Percentiles rank a stretch among this genome's conserved stretches.
phyloP scores from a whole-genome alignment of 495 filamentous ascomycete genomes.

The Talaromyces trachyspermus region DNA sequence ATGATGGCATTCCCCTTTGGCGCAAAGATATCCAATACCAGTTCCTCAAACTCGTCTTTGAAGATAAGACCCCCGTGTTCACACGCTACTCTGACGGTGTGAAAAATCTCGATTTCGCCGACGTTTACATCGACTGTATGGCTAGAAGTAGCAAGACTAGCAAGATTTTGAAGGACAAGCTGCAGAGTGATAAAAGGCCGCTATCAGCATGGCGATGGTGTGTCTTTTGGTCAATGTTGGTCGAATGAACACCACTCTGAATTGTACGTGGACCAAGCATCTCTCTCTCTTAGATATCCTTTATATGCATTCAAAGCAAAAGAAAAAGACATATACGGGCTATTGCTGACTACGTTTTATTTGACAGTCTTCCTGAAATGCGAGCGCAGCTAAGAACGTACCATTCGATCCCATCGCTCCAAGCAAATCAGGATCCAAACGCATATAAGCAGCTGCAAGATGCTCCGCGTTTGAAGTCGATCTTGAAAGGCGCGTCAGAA shows the following conservation, averaged over 20 bases:
- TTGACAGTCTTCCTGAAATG: conserved; percentile 92
- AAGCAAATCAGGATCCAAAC: conserved; percentile 89
- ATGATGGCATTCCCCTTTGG: conserved; percentile 95
- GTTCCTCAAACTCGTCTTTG: conserved; percentile 86
- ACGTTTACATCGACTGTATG: conserved; percentile 98
- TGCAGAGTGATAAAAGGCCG: conserved; percentile 87
- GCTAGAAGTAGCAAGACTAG: conserved; percentile 97
- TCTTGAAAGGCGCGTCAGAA: conserved; percentile 93
- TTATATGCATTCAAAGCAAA: not conserved
- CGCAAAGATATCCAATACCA: conserved; percentile 96
- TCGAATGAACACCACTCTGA: conserved; percentile 96
- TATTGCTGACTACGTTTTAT: conserved; percentile 21
- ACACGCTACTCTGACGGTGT: conserved; percentile 70
- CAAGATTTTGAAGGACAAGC: conserved; percentile 94
- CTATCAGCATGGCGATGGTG: conserved; percentile 98
- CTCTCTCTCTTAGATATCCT: not conserved
- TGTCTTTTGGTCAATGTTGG: conserved; percentile 96
- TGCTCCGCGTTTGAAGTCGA: conserved; percentile 91
- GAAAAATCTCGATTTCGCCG: conserved; percentile 77
- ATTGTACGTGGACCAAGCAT: conserved; percentile 58
- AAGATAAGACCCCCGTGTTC: conserved; percentile 76
- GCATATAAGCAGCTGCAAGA: conserved; percentile 98
- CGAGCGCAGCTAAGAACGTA: conserved; percentile 96
- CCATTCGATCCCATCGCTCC: conserved; percentile 92
- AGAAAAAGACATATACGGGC: not conserved